Evolutionary conservation across 768 basidiomycete species (phyloP).

Genomic region (Phaeotremella fagi): DNA sequence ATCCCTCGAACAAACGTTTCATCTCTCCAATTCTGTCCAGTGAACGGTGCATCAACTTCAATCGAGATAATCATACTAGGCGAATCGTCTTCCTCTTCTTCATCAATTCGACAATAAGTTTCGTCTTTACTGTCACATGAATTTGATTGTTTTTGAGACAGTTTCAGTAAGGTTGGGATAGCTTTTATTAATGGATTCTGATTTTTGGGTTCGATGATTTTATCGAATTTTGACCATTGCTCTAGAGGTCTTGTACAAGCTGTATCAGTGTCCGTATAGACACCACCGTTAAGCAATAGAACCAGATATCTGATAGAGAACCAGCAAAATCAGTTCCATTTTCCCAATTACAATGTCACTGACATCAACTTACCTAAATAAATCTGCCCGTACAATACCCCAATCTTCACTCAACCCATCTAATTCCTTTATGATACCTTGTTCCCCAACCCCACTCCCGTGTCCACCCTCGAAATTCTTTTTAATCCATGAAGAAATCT

Average conservation of each 20-base stretch:
- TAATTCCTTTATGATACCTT: conserved; percentile 14
- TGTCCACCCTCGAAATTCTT: not conserved
- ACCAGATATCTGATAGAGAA: conserved; percentile 24
- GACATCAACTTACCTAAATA: conserved; percentile 9
- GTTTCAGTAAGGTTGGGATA: conserved; percentile 5
- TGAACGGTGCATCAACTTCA: conserved; percentile 17
- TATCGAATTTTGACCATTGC: conserved; percentile 13
- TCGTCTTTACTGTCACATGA: not conserved
- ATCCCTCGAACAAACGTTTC: conserved; percentile 24
- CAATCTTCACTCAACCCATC: conserved; percentile 5
- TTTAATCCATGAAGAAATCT: conserved; percentile 20
- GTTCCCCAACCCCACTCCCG: too few relatives aligned
- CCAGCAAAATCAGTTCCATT: too few relatives aligned
- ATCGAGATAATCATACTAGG: conserved; percentile 24
- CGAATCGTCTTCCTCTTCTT: not conserved
- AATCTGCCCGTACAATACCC: conserved; percentile 20
- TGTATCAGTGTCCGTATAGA: conserved; percentile 40
- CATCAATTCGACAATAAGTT: not conserved
- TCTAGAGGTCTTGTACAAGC: conserved; percentile 22
- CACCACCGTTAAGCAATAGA: conserved; percentile 29
- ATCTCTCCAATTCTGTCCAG: conserved; percentile 16
- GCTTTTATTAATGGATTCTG: conserved; percentile 9
- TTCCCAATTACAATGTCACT: too few relatives aligned
- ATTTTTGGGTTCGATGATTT: too few relatives aligned
- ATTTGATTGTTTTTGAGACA: not conserved